A percentile compares a stretch with the other conserved stretches of the same genome.
These are phyloP conservation scores for Paraconiothyrium sp. DNA, from an alignment of 2,329 filamentous ascomycete genomes.

Conservation along the genomic window DNA sequence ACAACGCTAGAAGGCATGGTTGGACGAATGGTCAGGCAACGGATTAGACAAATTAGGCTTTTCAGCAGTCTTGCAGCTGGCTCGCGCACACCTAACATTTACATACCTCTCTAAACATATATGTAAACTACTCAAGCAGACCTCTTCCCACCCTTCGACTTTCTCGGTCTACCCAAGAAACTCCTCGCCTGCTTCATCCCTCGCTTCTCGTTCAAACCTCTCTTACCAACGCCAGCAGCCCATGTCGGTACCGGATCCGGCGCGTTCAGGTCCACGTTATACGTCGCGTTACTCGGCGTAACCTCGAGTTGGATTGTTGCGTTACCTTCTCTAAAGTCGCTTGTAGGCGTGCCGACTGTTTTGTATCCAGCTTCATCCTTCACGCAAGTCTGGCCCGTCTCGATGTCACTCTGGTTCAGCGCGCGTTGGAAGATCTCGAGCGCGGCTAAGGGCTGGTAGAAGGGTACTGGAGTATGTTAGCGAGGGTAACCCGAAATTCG, in stretches of 20 bases:
- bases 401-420: slow-evolving; percentile 60
- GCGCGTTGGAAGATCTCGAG: slow-evolving; percentile 62
- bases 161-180: slow-evolving; percentile 18
- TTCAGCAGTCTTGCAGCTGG: too few relatives aligned
- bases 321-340: slow-evolving; percentile 56
- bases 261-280: slow-evolving; percentile 56
- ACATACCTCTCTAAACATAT: too few relatives aligned
- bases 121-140: slow-evolving; percentile 2
- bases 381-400: slow-evolving; percentile 54
- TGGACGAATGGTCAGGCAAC: too few relatives aligned
- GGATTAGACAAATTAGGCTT: too few relatives aligned
- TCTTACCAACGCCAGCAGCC: slow-evolving; percentile 27
- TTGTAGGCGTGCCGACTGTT: slow-evolving; percentile 48
- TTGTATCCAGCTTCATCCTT: slow-evolving; percentile 34
- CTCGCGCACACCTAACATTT: too few relatives aligned
- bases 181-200: slow-evolving; percentile 10
- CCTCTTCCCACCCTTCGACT: slow-evolving; percentile 26
- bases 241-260: slow-evolving; percentile 51
- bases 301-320: slow-evolving; percentile 57
- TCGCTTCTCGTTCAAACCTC: slow-evolving; percentile 12
- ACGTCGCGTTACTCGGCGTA: slow-evolving; percentile 56
- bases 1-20: too few relatives aligned
- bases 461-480: slow-evolving; percentile 51
- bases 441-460: slow-evolving; percentile 63
- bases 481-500: too few relatives aligned